Evolutionary conservation across 495 filamentous ascomycete genomes (phyloP).

Genomic region (Hypoxylon perforatum): DNA sequence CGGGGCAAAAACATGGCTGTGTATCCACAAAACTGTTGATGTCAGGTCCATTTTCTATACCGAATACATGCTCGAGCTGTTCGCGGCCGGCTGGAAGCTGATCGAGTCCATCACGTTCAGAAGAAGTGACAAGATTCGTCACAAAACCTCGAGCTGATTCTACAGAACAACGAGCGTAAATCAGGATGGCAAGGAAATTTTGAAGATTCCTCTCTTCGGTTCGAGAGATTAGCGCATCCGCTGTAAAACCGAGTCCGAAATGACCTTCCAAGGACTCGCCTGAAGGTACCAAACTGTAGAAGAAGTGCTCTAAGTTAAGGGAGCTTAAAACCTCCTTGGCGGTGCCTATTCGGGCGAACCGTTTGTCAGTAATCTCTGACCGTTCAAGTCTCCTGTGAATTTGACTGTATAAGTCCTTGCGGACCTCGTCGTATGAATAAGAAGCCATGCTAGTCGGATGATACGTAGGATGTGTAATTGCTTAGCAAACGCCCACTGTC

Average conservation of each 20-base stretch:
- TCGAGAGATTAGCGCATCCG: constrained; percentile 31
- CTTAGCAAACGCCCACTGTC: background rate
- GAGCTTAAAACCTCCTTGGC: constrained; percentile 38
- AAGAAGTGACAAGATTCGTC: constrained; percentile 30
- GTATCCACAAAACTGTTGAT: constrained; percentile 43
- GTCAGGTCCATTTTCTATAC: constrained; percentile 17
- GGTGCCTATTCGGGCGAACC: constrained; percentile 46
- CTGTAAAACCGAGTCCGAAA: constrained; percentile 20
- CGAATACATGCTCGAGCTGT: constrained; percentile 43
- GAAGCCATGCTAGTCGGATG: background rate
- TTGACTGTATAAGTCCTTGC: constrained; percentile 21
- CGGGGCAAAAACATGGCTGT: constrained; percentile 50
- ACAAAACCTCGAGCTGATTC: constrained; percentile 46
- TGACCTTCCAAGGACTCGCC: background rate
- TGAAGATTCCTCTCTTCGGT: constrained; percentile 39
- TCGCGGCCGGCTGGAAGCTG: constrained; percentile 22
- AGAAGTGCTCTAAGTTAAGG: constrained; percentile 40
- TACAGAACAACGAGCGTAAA: constrained; percentile 45
- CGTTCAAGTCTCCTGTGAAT: constrained; percentile 38
- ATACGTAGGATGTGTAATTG: background rate
- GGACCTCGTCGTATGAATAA: constrained; percentile 23
- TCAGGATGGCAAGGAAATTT: constrained; percentile 47
- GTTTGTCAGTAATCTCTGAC: constrained; percentile 29
- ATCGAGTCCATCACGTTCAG: constrained; percentile 5
- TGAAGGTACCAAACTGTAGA: constrained; percentile 34